Percentiles rank a stretch among this genome's conserved stretches.
Evolutionary conservation across 129 eudicot species (phyloP).

Genomic region (Pittosporum tobira): DNA sequence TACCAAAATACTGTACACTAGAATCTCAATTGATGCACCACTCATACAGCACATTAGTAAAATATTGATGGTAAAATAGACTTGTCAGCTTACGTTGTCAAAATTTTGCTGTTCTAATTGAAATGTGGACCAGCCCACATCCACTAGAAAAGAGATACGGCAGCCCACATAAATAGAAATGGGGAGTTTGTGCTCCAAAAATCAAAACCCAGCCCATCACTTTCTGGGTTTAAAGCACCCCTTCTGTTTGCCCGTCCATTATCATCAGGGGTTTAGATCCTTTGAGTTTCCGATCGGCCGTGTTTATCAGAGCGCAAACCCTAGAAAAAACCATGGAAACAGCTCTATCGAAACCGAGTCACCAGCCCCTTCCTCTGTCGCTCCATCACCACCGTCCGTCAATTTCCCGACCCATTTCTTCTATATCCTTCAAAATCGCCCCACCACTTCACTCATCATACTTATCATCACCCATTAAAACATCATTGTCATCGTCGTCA

Average conservation of each 20-base stretch:
- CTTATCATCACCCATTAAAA: conserved; percentile 15
- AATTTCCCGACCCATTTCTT: conserved; percentile 27
- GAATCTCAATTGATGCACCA: no score
- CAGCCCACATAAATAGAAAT: no score
- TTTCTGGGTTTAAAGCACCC: not conserved
- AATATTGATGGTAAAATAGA: no score
- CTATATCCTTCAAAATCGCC: conserved; percentile 25
- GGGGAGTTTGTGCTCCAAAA: no score
- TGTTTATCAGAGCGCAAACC: conserved; percentile 13
- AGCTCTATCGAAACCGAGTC: conserved; percentile 20
- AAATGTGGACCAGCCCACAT: no score
- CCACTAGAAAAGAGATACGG: no score
- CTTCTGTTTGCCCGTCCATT: not conserved
- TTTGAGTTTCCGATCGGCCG: no score
- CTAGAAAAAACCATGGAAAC: conserved; percentile 22
- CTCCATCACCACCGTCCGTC: conserved; percentile 28
- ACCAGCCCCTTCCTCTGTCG: conserved; percentile 14
- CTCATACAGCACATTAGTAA: no score
- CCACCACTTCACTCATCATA: conserved; percentile 8
- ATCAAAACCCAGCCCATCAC: not conserved
- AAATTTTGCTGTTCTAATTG: no score
- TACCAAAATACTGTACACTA: no score
- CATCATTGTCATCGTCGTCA: conserved; percentile 11
- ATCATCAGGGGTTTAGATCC: conserved; percentile 26
- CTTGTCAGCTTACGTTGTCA: no score